Evolutionary conservation across 2,329 filamentous ascomycete genomes (phyloP).

Genomic region (Botrytis cinerea): DNA sequence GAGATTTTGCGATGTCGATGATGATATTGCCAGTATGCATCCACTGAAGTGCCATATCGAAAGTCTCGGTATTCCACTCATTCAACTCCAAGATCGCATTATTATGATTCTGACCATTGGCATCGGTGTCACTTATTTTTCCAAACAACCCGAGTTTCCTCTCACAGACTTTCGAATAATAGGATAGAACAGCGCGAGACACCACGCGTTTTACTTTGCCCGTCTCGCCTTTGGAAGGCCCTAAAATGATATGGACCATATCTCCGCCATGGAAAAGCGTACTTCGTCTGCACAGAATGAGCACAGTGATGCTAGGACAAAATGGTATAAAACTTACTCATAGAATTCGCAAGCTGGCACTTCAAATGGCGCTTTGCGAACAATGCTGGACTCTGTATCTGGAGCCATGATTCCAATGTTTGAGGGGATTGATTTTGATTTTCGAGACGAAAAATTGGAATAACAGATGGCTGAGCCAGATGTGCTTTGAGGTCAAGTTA

Average conservation of each 20-base stretch:
- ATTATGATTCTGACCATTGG: not conserved
- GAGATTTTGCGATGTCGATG: too few species aligned
- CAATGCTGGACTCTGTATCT: not conserved
- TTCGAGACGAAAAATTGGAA: not conserved
- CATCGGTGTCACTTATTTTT: not conserved
- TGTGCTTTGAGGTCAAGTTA: not conserved
- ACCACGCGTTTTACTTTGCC: not conserved
- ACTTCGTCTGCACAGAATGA: not conserved
- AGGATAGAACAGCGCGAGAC: not conserved
- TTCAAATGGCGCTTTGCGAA: not conserved
- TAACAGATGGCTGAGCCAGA: not conserved
- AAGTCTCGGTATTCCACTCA: not conserved
- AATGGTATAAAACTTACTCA: not conserved
- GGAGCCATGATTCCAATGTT: not conserved
- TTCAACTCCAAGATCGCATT: not conserved
- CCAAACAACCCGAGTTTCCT: not conserved
- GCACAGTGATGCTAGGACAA: not conserved
- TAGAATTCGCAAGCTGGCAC: not conserved
- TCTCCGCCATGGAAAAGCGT: not conserved
- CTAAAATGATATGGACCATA: not conserved
- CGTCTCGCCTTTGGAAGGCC: not conserved
- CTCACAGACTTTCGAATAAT: not conserved
- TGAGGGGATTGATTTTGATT: not conserved
- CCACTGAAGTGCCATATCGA: slow-evolving; percentile 21
- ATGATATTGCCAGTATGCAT: slow-evolving; percentile 16